A percentile compares a stretch with the other conserved stretches of the same genome.
These are phyloP conservation scores for Leccinum aurantiacum DNA, from an alignment of 768 basidiomycete species.

Conservation along the genomic window DNA sequence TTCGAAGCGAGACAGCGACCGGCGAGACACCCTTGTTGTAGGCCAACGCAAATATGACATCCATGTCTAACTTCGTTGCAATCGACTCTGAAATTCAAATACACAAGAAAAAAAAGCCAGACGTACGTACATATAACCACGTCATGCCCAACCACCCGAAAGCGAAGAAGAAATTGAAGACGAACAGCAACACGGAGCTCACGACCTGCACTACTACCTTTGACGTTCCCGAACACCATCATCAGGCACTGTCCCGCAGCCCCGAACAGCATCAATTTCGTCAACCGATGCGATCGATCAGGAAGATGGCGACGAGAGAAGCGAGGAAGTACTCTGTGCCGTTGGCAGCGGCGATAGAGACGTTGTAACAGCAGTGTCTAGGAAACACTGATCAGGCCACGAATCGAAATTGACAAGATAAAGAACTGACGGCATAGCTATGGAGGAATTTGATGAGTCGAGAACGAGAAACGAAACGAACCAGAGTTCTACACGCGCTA, in stretches of 20 bases:
- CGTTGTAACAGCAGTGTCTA: slow-evolving; percentile 56
- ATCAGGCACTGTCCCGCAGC: slow-evolving; percentile 57
- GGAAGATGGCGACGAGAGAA: slow-evolving; percentile 67
- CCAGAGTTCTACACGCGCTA: slow-evolving; percentile 42
- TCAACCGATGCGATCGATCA: slow-evolving; percentile 73
- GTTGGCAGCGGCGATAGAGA: slow-evolving; percentile 63
- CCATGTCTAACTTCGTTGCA: slow-evolving; percentile 35
- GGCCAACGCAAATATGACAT: slow-evolving; percentile 47
- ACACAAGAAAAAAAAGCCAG: neutral
- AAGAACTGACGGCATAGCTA: slow-evolving; percentile 33
- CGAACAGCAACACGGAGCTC: slow-evolving; percentile 57
- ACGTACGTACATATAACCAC: slow-evolving; percentile 57
- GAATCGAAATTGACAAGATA: neutral
- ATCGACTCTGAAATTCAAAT: neutral
- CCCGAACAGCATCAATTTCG: slow-evolving; percentile 72
- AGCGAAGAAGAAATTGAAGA: slow-evolving; percentile 74
- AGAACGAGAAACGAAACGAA: slow-evolving; percentile 6
- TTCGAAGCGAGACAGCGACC: slow-evolving; percentile 43
- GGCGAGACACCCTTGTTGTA: slow-evolving; percentile 45
- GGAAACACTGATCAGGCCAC: neutral
- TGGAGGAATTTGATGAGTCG: slow-evolving; percentile 15
- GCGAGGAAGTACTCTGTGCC: slow-evolving; percentile 73
- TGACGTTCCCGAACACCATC: slow-evolving; percentile 58
- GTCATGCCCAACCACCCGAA: slow-evolving; percentile 72
- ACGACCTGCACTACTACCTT: slow-evolving; percentile 48